Conservation (phyloP, 1,139 yeast species). For the Candida albicans region DNA sequence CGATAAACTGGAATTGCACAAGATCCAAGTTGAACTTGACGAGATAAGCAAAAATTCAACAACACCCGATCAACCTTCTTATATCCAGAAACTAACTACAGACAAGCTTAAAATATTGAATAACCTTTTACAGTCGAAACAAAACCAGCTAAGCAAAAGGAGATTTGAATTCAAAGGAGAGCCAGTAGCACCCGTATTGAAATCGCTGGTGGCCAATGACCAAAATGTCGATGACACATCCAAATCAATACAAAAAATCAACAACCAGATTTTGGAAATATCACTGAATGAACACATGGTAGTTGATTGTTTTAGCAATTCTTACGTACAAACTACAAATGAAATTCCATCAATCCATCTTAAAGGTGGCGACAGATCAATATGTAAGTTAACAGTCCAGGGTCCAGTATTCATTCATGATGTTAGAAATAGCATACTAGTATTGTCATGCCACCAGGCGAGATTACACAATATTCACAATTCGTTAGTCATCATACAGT, state of each 20-base stretch:
- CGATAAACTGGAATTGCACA: not conserved
- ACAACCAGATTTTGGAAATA: not conserved
- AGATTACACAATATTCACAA: constrained; percentile 34
- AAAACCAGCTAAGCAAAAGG: constrained; percentile 3
- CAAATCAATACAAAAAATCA: not conserved
- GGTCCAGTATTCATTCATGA: constrained; percentile 12
- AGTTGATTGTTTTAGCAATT: not conserved
- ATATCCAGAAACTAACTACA: not conserved
- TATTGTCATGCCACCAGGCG: constrained; percentile 39
- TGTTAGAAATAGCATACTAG: constrained; percentile 22
- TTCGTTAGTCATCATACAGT: constrained; percentile 20
- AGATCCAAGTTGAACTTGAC: not conserved
- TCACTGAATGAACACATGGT: not conserved
- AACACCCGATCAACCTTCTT: not conserved
- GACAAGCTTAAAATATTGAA: not conserved
- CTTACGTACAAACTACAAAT: not conserved
- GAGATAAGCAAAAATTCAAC: not conserved
- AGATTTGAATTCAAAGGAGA: constrained; percentile 3
- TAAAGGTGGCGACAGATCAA: not conserved
- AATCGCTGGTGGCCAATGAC: not conserved
- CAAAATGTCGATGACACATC: not conserved
- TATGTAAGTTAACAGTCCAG: not conserved
- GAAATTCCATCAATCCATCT: constrained; percentile 1
- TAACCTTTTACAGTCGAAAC: constrained; percentile 3
- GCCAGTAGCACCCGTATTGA: not conserved